Conservation (phyloP, 129 eudicot genomes). For the Centella asiatica region DNA sequence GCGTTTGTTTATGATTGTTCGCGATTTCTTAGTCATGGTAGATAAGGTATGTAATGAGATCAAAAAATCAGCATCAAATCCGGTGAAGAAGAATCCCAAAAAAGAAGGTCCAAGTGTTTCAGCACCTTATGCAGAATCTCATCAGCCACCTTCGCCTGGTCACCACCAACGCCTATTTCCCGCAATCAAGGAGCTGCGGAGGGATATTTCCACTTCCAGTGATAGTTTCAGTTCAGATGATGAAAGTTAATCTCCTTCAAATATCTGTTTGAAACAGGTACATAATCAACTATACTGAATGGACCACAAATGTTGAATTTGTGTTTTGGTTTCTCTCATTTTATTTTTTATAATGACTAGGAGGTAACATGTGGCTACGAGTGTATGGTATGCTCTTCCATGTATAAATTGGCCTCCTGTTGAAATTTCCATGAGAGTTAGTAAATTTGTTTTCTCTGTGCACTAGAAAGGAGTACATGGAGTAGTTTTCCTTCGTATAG, state of each 20-base stretch:
- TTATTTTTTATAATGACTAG: neutral
- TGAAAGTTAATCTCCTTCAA: constrained; percentile 34
- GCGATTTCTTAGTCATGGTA: constrained; percentile 58
- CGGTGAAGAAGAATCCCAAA: constrained; percentile 8
- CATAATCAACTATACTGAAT: neutral
- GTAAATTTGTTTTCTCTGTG: too few relatives aligned
- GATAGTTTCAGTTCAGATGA: constrained; percentile 54
- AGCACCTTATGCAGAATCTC: constrained; percentile 19
- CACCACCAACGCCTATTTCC: constrained; percentile 50
- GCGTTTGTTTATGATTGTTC: constrained; percentile 51
- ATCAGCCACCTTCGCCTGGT: constrained; percentile 14
- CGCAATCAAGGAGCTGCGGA: constrained; percentile 35
- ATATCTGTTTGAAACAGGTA: constrained; percentile 12
- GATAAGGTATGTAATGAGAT: constrained; percentile 52
- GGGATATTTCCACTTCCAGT: constrained; percentile 33
- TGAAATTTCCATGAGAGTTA: too few relatives aligned
- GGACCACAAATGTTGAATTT: too few relatives aligned
- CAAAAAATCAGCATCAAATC: constrained; percentile 19
- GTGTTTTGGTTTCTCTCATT: too few relatives aligned
- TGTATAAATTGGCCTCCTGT: neutral
- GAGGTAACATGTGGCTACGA: neutral
- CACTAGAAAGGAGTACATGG: too few relatives aligned
- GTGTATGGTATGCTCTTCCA: too few relatives aligned
- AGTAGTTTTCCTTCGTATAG: too few relatives aligned
- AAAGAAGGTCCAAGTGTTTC: constrained; percentile 17